Evolutionary conservation across 768 basidiomycete species (phyloP), one percentile per base, ranked within the genome.

Genomic region (Amanita phalloides): DNA sequence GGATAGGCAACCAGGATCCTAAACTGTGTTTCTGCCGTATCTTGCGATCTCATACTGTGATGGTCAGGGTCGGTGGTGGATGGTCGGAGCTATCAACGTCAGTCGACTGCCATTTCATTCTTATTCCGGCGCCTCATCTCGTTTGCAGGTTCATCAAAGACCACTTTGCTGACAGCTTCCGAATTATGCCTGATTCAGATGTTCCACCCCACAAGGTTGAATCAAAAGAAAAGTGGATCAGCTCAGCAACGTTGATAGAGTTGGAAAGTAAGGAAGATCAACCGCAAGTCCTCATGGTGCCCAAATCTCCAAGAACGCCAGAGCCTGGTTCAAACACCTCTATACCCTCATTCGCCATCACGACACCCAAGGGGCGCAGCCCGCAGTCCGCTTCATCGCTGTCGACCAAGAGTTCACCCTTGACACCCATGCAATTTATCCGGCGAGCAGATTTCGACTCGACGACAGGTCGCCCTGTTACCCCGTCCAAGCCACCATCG

Each of bases 21-120:
- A 91, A 83, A 64, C 71, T 95, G 30, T 94, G 90, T 65, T 95
- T 92, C 65, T 92, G 91, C 64, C 79, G 93, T 25, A 95, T 95
- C 43, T 68, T 95, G 25, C 82, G 91, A 9, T 91, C 87, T 1
- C 87, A 91, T 60, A 92, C 88, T 0, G 92, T 95, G 56, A 96
- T 96, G 93, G 93, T 97, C 41, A 80, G 93, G 54, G 90, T 96
- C 11, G 93, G 93, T 25, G 94, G 94, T 33, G 94, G 94, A 14
- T 97, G 93, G 93, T 71, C 80, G 51, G 92, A 95, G 64, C 68
- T 97, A 48, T 90, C 90, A 17, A 91, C 83, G 92, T 94, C 64
- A 43, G 84, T 72, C 23, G 33, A 33, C 8, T 35, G 25, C 36
- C 23, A 43, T 9, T 10, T 45, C 47, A 20, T 45, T 8, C 37